Base-by-base conservation (phyloP, 805 yeast species). In the Yamadazyma endophytica region DNA sequence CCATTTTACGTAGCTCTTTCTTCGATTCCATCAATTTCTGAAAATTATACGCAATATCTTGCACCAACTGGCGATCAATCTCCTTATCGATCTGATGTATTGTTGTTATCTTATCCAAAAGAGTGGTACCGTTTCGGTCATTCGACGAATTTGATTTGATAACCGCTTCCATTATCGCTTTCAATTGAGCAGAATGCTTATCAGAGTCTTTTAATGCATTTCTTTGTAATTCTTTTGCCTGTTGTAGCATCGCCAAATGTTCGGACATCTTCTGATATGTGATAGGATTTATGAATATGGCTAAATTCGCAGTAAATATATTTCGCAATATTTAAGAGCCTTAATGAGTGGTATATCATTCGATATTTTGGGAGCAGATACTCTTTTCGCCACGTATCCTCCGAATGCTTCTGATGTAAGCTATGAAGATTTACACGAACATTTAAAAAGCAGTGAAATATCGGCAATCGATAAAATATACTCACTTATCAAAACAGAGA, bases 11-110 rank as follows among this genome's bases (percentile, higher is more conserved):
- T 22, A 68, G 42, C 8, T 44, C 44, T 9, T 35, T 25, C 16
- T 60, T 56, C 24, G 44, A 43, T 4, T 44, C 32, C 6, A 53
- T 29, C 5, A 66, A 27, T 11, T 43, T 42, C 9, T 51, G 55
- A 13, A 59, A 64, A 23, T 54, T 51, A 8, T 47, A 26, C 2
- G 58, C 52, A n/a, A 64, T 49, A 26, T 58, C 66, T 7, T 52
- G 38, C 13, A 48, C 52, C 31, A 65, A 34, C 41, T 65, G 72
- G 17, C 46, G 40, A 30, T 61, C 60, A 13, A 66, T 64, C 17
- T 61, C 63, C 3, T 42, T 33, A 42, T 64, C 62, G 12, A 65
- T 42, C 25, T 61, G 59, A 29, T 62, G 68, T 5, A 65, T 58
- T 6, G 70, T 64, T 11, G 66, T 51, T 21, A 64, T 61, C 40